Evolutionary conservation across 345 rosid genomes (phyloP).

Genomic region (Ricinus communis): DNA sequence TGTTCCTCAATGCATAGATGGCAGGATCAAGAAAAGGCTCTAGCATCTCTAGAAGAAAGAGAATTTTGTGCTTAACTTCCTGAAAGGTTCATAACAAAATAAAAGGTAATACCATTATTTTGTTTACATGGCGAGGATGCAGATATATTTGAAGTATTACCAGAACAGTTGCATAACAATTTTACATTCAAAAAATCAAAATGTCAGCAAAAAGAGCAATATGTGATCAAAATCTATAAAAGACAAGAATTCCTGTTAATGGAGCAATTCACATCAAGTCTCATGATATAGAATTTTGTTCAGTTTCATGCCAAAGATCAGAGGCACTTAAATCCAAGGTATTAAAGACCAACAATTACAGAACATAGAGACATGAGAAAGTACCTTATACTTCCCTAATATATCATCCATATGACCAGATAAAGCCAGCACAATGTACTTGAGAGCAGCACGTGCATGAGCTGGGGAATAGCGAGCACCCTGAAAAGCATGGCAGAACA

Average conservation of each 20-base stretch:
- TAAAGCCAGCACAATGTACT: constrained; percentile 69
- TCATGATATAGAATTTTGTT: not conserved
- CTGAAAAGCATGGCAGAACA: constrained; percentile 37
- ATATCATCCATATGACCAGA: constrained; percentile 84
- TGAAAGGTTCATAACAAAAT: constrained; percentile 29
- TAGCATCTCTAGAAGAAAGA: constrained; percentile 79
- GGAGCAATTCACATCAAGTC: not conserved
- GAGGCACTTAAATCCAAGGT: not conserved
- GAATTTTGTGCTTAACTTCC: constrained; percentile 81
- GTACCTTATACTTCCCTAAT: constrained; percentile 75
- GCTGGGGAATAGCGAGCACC: constrained; percentile 45
- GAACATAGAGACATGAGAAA: not conserved
- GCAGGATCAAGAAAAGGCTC: constrained; percentile 82
- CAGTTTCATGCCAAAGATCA: not conserved
- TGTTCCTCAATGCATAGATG: constrained; percentile 47
- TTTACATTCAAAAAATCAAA: not conserved
- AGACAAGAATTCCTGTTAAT: not conserved
- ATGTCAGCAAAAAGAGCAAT: not conserved
- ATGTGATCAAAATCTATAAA: not conserved
- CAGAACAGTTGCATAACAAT: not conserved
- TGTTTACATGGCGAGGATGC: not conserved
- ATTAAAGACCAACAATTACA: not conserved
- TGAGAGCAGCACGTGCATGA: constrained; percentile 74
- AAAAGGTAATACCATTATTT: not conserved
- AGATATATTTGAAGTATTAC: not conserved